Evolutionary conservation across 495 filamentous ascomycete genomes (phyloP), one percentile per base, ranked within the genome.

Genomic region (Podospora conica): DNA sequence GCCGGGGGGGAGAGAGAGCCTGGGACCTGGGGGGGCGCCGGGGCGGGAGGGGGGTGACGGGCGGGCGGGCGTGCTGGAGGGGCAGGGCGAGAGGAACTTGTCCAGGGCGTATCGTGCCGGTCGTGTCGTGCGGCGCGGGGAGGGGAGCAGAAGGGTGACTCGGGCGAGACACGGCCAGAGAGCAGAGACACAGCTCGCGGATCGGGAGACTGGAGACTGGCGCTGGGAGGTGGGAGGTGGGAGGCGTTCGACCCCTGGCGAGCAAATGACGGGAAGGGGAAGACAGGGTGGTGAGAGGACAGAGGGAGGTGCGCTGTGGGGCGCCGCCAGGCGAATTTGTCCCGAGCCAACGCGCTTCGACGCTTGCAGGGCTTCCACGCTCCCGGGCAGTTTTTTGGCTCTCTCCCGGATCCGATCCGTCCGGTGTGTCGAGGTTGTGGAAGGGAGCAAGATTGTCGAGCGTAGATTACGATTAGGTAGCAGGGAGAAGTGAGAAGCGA

Each of bases 11-110:
- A 54, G 60, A 71, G 60, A 58, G 33, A 48, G 20, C 61, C 48
- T 56, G 27, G 54, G 58, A 22, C 33, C 22, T 22, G 10, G 54
- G 40, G 53, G 29, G 68, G 15, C n/a, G n/a, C n/a, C n/a, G n/a
- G n/a, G n/a, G n/a, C n/a, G n/a, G n/a, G n/a, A n/a, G 57, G 55
- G 31, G 53, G 40, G 29, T 23, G 67, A 20, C 29, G 29, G 29
- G 29, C 12, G 56, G 67, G n/a, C 29, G 29, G 29, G 29, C 12
- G 56, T 58, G 31, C 63, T 53, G 60, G 67, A 64, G 61, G 55
- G 71, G 63, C 59, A 70, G 31, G 63, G 68, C 63, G 63, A 65
- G 70, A 66, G 55, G 53, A 22, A 27, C 53, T 9, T 22, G 33
- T 20, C 28, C 20, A n/a, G 33, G 29, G 31, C 31, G 22, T 53